Evolutionary conservation across 78 protist genomes (phyloP), one percentile per base, ranked within the genome.

Genomic region (Monocercomonoides exilis): DNA sequence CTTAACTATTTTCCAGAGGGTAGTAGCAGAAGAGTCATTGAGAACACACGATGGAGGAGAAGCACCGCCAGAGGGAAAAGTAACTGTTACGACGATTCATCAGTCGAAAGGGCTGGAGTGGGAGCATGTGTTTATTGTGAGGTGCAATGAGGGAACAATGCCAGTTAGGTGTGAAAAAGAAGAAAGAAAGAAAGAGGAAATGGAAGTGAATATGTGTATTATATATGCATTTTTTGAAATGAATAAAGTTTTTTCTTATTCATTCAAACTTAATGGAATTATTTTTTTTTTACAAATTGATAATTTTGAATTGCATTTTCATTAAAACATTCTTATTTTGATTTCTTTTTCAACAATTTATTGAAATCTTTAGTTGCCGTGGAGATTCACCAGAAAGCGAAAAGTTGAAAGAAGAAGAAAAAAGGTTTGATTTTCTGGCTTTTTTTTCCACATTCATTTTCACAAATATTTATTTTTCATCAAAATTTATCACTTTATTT

Each of bases 81-180:
- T 79, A 32, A 79, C 82, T 5, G 82, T 79, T 29, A 79, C 82
- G 5, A 79, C 82, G 11, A 79, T 79, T 41, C 82, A 79, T 21
- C 82, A 79, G 11, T 6, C 82, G 45, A 79, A 79, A 21, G 82
- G 82, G 5, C 11, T 79, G 43, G 82, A 79, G 11, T 79, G 82
- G 82, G 11, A 6, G 5, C 82, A 79, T 21, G 82, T 79, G 45
- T 79, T 79, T 41, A 33, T 79, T 32, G 82, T 79, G 4, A 33
- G 82, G 4, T 79, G 82, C 42, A 79, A 79, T 41, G 82, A 79
- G 5, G 82, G 82, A 33, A 21, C 21, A 32, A 4, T 79, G 4
- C 82, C 82, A 5, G 43, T 33, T 29, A 6, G 82, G 4, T 6
- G 43, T 4, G 82, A 11, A 11, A 11, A 32, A 32, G 70, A 21